phyloP scores from a whole-genome alignment of 257 asterid genomes.

The Capsicum baccatum region DNA sequence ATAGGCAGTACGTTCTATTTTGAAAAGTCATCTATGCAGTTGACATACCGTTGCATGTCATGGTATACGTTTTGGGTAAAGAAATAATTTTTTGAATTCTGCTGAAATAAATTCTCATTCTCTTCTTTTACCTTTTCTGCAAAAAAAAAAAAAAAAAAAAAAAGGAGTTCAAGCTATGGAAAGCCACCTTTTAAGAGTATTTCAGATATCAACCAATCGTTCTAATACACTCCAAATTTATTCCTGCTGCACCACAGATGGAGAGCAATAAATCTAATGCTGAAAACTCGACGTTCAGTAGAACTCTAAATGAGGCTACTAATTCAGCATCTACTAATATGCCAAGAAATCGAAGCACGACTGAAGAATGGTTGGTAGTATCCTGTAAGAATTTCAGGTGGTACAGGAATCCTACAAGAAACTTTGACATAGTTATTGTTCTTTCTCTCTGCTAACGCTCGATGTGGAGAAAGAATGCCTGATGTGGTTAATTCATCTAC shows the following conservation, averaged over 20 bases:
- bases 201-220: neutral
- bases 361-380: neutral
- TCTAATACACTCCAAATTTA: neutral
- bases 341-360: neutral
- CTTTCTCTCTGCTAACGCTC: too few relatives aligned
- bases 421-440: too few relatives aligned
- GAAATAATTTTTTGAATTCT: neutral
- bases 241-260: neutral
- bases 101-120: neutral
- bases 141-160: too few relatives aligned
- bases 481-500: too few relatives aligned
- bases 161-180: too few relatives aligned
- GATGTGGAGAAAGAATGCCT: too few relatives aligned
- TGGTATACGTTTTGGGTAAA: neutral
- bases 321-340: neutral
- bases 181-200: neutral
- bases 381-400: neutral
- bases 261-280: neutral
- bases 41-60: neutral
- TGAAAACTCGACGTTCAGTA: neutral
- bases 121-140: too few relatives aligned
- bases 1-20: too few relatives aligned
- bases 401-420: neutral
- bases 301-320: neutral
- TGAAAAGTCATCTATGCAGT: too few relatives aligned